Conservation (phyloP, 108 stramenopile genomes). For the Asterionellopsis glacialis region DNA sequence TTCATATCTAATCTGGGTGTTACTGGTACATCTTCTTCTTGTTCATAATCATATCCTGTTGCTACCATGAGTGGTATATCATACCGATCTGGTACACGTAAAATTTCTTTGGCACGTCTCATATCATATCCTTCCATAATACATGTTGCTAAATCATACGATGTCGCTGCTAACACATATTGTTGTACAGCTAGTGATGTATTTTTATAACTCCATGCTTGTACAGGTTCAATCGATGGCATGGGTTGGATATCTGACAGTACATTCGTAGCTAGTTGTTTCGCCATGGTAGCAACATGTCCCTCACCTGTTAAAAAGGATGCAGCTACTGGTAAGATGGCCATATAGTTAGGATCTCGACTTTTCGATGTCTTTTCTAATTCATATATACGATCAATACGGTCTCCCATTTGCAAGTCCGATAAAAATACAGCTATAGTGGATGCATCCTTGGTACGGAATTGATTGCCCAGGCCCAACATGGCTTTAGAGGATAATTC, state of each 20-base stretch:
- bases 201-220: slow-evolving; percentile 75
- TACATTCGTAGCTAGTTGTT: slow-evolving; percentile 41
- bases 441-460: slow-evolving; percentile 58
- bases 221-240: slow-evolving; percentile 69
- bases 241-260: slow-evolving; percentile 59
- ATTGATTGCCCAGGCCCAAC: slow-evolving; percentile 77
- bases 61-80: slow-evolving; percentile 63
- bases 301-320: slow-evolving; percentile 77
- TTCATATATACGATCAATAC: slow-evolving; percentile 55
- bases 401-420: slow-evolving; percentile 66
- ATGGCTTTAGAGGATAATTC: slow-evolving; percentile 57
- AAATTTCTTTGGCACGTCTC: slow-evolving; percentile 51
- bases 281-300: slow-evolving; percentile 55
- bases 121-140: slow-evolving; percentile 83
- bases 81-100: slow-evolving; percentile 71
- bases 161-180: slow-evolving; percentile 57
- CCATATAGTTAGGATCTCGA: slow-evolving; percentile 59
- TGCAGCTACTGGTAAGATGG: slow-evolving; percentile 53
- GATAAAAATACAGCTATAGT: slow-evolving; percentile 69
- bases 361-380: slow-evolving; percentile 41
- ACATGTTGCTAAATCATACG: slow-evolving; percentile 63
- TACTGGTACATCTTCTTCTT: slow-evolving; percentile 7
- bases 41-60: slow-evolving; percentile 66
- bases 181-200: slow-evolving; percentile 51
- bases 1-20: slow-evolving; percentile 53